Percentiles rank a stretch among this genome's conserved stretches.
These are phyloP conservation scores for Cruciata laevipes DNA, from an alignment of 257 asterid genomes.

Conservation along the genomic window DNA sequence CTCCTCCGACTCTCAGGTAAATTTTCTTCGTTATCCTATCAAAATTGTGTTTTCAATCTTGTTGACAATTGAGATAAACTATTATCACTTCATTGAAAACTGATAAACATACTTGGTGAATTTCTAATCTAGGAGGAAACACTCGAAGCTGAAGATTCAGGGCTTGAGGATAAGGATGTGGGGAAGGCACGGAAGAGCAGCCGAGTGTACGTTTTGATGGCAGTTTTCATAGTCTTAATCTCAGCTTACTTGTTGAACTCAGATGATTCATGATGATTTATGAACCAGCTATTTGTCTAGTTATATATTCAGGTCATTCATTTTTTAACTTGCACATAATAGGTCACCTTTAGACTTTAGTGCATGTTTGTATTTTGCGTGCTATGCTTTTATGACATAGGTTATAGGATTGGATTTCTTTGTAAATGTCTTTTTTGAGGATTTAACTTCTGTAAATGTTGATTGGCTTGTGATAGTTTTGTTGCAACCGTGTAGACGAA, in stretches of 20 bases:
- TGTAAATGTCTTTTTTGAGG: constrained; percentile 8
- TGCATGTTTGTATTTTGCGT: constrained; percentile 8
- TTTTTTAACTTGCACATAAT: constrained; percentile 13
- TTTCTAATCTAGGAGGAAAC: constrained; percentile 34
- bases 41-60: background rate
- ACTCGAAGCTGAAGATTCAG: constrained; percentile 13
- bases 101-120: background rate
- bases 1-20: constrained; percentile 39
- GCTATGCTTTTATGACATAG: background rate
- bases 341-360: constrained; percentile 12
- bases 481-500: background rate
- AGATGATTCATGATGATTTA: constrained; percentile 10
- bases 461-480: background rate
- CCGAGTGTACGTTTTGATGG: constrained; percentile 25
- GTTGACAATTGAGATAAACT: background rate
- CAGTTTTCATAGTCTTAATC: constrained; percentile 32
- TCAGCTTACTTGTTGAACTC: constrained; percentile 36
- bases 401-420: constrained; percentile 2
- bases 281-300: background rate
- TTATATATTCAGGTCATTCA: background rate
- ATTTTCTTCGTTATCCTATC: background rate
- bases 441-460: background rate
- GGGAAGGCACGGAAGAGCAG: constrained; percentile 19
- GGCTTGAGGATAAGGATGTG: constrained; percentile 22
- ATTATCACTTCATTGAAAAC: background rate